Evolutionary conservation across 352 stramenopile genomes (phyloP).

Genomic region (Blastocystis sp.): DNA sequence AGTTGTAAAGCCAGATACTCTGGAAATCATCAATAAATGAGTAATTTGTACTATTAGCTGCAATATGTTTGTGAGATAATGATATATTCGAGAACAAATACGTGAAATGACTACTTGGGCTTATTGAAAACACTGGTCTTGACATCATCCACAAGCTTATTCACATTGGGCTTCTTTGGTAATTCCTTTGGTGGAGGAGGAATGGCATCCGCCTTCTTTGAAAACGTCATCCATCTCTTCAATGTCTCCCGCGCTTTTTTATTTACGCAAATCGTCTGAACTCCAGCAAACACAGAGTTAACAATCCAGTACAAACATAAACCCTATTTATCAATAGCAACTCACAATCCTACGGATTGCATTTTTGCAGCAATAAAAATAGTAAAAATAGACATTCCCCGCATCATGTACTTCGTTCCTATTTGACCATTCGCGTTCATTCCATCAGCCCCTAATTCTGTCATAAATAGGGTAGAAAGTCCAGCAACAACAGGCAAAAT

Average conservation of each 20-base stretch:
- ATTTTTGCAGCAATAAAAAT: slow-evolving; percentile 51
- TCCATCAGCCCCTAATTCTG: slow-evolving; percentile 48
- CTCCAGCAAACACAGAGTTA: slow-evolving; percentile 10
- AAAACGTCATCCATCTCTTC: slow-evolving; percentile 13
- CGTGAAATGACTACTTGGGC: background rate
- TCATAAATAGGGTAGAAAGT: slow-evolving; percentile 60
- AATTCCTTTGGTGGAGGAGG: slow-evolving; percentile 28
- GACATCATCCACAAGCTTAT: slow-evolving; percentile 28
- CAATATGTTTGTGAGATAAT: slow-evolving; percentile 18
- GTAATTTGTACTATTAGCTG: background rate
- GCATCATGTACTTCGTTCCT: slow-evolving; percentile 65
- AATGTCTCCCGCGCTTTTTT: background rate
- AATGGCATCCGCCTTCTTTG: background rate
- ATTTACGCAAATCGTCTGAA: slow-evolving; percentile 41
- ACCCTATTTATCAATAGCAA: background rate
- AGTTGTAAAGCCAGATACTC: slow-evolving; percentile 43
- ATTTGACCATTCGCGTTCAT: slow-evolving; percentile 61
- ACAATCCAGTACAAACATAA: slow-evolving; percentile 53
- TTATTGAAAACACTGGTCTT: slow-evolving; percentile 22
- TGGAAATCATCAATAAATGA: slow-evolving; percentile 55
- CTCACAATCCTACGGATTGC: background rate
- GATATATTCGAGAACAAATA: background rate
- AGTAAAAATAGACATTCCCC: slow-evolving; percentile 54
- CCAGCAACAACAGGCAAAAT: slow-evolving; percentile 35
- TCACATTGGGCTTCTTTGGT: background rate